Conservation (phyloP, 768 basidiomycete genomes). For the Tulasnella calospora region DNA sequence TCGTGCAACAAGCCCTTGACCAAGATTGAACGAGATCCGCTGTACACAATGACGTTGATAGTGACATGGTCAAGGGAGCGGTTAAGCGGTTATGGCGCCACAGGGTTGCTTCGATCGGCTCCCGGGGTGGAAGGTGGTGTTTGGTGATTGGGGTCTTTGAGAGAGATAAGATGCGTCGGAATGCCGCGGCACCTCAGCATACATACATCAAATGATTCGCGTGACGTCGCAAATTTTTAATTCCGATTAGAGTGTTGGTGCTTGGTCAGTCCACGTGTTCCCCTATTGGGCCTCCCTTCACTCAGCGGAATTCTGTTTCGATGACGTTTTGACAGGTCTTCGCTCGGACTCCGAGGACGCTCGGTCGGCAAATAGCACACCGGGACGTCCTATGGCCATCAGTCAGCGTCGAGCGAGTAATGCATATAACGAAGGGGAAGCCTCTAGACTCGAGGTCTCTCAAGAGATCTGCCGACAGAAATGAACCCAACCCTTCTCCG, state of each 20-base stretch:
- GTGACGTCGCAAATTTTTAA: neutral
- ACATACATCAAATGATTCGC: neutral
- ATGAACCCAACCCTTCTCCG: neutral
- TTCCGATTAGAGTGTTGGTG: neutral
- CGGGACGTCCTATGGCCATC: neutral
- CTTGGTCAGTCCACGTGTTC: neutral
- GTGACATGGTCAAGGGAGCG: neutral
- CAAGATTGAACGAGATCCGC: neutral
- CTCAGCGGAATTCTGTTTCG: neutral
- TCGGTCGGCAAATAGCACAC: neutral
- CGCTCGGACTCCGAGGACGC: slow-evolving; percentile 2
- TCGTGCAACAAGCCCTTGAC: too few relatives aligned
- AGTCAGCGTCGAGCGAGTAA: neutral
- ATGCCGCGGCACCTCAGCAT: neutral
- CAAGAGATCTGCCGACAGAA: neutral
- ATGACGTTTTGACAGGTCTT: neutral
- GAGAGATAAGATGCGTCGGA: neutral
- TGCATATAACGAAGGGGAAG: neutral
- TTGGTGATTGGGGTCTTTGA: slow-evolving; percentile 1
- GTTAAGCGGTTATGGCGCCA: neutral
- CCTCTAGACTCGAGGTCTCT: neutral
- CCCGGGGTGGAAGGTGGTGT: neutral
- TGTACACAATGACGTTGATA: neutral
- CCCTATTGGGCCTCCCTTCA: neutral
- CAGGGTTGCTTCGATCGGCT: neutral